A percentile compares a stretch with the other conserved stretches of the same genome.
Evolutionary conservation across 1,284 basidiomycete species (phyloP).

Genomic region (Vanrija sp.): DNA sequence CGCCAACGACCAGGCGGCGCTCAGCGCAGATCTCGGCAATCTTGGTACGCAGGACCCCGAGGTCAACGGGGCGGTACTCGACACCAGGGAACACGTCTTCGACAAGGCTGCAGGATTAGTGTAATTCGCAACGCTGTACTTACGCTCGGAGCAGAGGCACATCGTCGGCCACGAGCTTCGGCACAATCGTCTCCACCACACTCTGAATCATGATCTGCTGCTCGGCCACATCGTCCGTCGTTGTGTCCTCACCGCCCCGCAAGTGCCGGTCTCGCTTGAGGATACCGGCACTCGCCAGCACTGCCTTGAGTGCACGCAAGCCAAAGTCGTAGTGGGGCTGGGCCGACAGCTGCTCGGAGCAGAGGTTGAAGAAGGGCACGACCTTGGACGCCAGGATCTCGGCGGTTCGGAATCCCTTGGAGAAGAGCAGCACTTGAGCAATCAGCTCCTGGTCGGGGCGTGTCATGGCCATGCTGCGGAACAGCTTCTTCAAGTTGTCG

Average conservation of each 20-base stretch:
- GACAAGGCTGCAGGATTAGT: constrained; percentile 61
- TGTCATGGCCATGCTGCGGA: constrained; percentile 93
- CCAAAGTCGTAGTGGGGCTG: constrained; percentile 99
- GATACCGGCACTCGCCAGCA: constrained; percentile 93
- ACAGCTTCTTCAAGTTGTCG: constrained; percentile 74
- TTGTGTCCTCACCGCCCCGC: constrained; percentile 28
- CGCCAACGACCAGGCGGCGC: constrained; percentile 75
- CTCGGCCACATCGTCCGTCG: constrained; percentile 67
- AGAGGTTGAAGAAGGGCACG: constrained; percentile 98
- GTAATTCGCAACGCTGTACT: constrained; percentile 26
- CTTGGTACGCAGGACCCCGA: constrained; percentile 76
- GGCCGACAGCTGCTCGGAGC: constrained; percentile 90
- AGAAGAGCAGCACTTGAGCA: constrained; percentile 98
- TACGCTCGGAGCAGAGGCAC: constrained; percentile 88
- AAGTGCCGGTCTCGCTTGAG: constrained; percentile 85
- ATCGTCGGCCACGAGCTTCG: constrained; percentile 96
- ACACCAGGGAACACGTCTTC: constrained; percentile 98
- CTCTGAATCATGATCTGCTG: constrained; percentile 98
- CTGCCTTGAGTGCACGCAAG: constrained; percentile 93
- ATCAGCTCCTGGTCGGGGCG: constrained; percentile 96
- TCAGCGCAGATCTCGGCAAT: constrained; percentile 85
- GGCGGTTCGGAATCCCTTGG: constrained; percentile 97
- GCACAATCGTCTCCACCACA: constrained; percentile 98
- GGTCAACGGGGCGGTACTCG: constrained; percentile 81
- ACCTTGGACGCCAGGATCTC: constrained; percentile 95